Evolutionary conservation across 169 alveolate species (phyloP).

Genomic region (Babesia ovata): DNA sequence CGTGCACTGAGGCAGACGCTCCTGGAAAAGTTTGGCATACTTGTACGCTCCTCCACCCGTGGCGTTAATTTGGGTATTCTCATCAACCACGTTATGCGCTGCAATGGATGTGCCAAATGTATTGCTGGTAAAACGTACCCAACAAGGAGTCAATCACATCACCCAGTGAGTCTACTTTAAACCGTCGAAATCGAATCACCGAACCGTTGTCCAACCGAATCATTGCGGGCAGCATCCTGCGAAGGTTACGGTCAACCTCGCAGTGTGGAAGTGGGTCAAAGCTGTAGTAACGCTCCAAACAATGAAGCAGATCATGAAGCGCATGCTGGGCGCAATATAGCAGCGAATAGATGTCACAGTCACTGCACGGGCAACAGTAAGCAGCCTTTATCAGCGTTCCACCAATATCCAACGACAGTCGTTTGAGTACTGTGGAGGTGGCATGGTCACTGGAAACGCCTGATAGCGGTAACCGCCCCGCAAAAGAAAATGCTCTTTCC

Average conservation of each 20-base stretch:
- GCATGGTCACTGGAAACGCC: not conserved
- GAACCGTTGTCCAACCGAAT: conserved; percentile 4
- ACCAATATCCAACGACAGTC: conserved; percentile 62
- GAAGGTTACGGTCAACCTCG: conserved; percentile 1
- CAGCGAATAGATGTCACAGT: not conserved
- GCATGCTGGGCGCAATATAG: conserved; percentile 21
- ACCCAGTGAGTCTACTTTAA: conserved; percentile 34
- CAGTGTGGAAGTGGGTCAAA: conserved; percentile 7
- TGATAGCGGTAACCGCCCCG: not conserved
- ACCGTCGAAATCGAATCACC: conserved; percentile 12
- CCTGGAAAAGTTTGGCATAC: conserved; percentile 19
- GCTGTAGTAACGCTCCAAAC: conserved; percentile 1
- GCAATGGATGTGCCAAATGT: not conserved
- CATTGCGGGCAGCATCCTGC: not conserved
- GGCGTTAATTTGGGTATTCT: conserved; percentile 9
- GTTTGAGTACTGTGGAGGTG: not conserved
- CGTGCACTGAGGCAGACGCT: conserved; percentile 5
- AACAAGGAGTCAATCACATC: not conserved
- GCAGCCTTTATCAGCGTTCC: conserved; percentile 58
- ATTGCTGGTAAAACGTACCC: conserved; percentile 14
- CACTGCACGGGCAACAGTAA: not conserved
- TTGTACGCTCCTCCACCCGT: conserved; percentile 67
- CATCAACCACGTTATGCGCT: conserved; percentile 6
- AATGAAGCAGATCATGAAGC: not conserved
- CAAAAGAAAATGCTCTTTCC: not conserved